phyloP scores from a whole-genome alignment of 352 stramenopile species.

The Labyrinthula sp. region DNA sequence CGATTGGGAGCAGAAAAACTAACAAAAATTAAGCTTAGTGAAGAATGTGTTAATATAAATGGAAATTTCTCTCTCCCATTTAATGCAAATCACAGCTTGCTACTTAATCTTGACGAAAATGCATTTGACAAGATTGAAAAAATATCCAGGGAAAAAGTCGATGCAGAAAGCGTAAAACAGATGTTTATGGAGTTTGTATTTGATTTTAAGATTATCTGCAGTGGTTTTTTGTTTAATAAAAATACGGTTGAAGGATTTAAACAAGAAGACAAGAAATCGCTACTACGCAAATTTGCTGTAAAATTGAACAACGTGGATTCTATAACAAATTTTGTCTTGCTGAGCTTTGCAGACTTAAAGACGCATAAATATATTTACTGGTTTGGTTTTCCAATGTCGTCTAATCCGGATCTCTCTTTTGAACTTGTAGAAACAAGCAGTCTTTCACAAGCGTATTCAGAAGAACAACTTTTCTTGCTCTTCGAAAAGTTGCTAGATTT shows the following conservation, averaged over 20 bases:
- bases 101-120: too few relatives aligned
- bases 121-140: too few relatives aligned
- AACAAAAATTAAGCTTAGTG: too few relatives aligned
- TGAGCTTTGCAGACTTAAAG: slow-evolving; percentile 74
- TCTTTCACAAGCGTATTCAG: slow-evolving; percentile 26
- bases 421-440: slow-evolving; percentile 5
- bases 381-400: slow-evolving; percentile 60
- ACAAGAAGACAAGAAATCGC: slow-evolving; percentile 47
- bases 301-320: slow-evolving; percentile 34
- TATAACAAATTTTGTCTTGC: slow-evolving; percentile 57
- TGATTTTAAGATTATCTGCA: too few relatives aligned
- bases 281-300: slow-evolving; percentile 41
- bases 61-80: too few relatives aligned
- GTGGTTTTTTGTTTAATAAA: slow-evolving; percentile 50
- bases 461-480: neutral
- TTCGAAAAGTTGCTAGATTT: neutral
- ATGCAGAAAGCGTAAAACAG: too few relatives aligned
- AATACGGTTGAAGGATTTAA: slow-evolving; percentile 69
- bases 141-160: too few relatives aligned
- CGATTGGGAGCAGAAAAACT: too few relatives aligned
- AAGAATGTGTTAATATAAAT: too few relatives aligned
- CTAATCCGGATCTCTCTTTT: slow-evolving; percentile 7
- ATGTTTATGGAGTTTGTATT: too few relatives aligned
- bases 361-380: slow-evolving; percentile 73
- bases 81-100: too few relatives aligned